phyloP scores from a whole-genome alignment of 83 land plant genomes.

The Thuja plicata region DNA sequence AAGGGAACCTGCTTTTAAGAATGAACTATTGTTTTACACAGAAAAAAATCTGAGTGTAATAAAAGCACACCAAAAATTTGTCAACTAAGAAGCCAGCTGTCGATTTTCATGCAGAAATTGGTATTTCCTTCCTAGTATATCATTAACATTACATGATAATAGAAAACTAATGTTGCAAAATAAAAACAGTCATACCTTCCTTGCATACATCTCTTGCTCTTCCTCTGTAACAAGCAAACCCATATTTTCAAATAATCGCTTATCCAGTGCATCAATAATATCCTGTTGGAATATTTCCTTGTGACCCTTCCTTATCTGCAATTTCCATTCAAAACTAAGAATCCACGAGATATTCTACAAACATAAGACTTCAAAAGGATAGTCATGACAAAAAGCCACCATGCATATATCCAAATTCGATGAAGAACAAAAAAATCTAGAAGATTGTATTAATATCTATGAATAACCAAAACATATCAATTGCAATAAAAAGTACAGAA shows the following conservation, averaged over 20 bases:
- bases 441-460: background rate
- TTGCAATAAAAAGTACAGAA: background rate
- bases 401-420: background rate
- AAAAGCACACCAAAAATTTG: conserved; percentile 5
- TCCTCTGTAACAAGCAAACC: conserved; percentile 90
- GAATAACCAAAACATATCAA: background rate
- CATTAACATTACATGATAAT: background rate
- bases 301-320: conserved; percentile 83
- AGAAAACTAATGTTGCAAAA: background rate
- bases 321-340: background rate
- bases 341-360: background rate
- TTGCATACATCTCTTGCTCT: conserved; percentile 75
- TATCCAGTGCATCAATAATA: conserved; percentile 88
- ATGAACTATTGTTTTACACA: conserved; percentile 9
- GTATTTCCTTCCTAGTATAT: background rate
- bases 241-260: conserved; percentile 92
- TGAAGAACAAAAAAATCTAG: background rate
- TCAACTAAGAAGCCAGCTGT: background rate
- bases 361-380: background rate
- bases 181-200: conserved; percentile 41
- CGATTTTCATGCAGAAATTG: background rate
- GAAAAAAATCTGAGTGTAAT: background rate
- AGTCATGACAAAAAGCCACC: background rate
- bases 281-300: conserved; percentile 76
- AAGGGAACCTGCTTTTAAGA: conserved; percentile 53